Percentiles rank a stretch among this genome's conserved stretches.
phyloP scores from a whole-genome alignment of 2,329 filamentous ascomycete species.

The Xenosphaeropsis pyriputrescens region DNA sequence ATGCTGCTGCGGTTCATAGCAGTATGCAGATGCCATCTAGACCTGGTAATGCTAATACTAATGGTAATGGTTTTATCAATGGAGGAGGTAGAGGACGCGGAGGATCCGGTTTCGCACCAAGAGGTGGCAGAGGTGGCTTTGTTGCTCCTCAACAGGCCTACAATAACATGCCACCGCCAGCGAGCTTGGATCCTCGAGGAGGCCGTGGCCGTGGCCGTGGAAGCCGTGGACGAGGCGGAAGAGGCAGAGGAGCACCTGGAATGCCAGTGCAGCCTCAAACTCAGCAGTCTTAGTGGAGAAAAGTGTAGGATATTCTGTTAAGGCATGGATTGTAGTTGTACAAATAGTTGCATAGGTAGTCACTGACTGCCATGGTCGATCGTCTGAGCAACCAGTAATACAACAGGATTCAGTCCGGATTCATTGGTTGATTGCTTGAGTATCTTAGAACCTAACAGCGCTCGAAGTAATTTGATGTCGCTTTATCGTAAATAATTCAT shows the following conservation, averaged over 20 bases:
- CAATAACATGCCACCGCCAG: constrained; percentile 44
- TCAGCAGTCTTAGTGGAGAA: not conserved
- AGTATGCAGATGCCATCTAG: constrained; percentile 4
- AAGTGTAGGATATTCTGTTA: not conserved
- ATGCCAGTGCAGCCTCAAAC: constrained; percentile 3
- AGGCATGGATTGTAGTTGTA: no score
- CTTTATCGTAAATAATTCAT: no score
- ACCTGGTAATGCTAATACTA: constrained; percentile 1
- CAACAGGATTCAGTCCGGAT: no score
- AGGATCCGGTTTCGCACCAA: constrained; percentile 4
- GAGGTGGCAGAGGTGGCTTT: constrained; percentile 10
- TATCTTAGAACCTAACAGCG: no score
- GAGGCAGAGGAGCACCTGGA: constrained; percentile 10
- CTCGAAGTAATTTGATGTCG: no score
- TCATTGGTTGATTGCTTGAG: no score
- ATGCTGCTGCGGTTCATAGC: constrained; percentile 11
- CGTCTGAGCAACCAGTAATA: no score
- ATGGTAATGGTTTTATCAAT: not conserved
- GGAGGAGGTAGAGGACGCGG: constrained; percentile 9
- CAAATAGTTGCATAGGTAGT: no score
- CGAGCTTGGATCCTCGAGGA: constrained; percentile 30
- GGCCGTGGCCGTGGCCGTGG: constrained; percentile 20
- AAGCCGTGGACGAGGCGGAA: constrained; percentile 6
- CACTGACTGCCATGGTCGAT: no score
- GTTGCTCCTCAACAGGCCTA: constrained; percentile 22